A percentile compares a stretch with the other conserved stretches of the same genome.
Evolutionary conservation across 257 asterid genomes (phyloP).

Genomic region (Capsicum rhomboideum): DNA sequence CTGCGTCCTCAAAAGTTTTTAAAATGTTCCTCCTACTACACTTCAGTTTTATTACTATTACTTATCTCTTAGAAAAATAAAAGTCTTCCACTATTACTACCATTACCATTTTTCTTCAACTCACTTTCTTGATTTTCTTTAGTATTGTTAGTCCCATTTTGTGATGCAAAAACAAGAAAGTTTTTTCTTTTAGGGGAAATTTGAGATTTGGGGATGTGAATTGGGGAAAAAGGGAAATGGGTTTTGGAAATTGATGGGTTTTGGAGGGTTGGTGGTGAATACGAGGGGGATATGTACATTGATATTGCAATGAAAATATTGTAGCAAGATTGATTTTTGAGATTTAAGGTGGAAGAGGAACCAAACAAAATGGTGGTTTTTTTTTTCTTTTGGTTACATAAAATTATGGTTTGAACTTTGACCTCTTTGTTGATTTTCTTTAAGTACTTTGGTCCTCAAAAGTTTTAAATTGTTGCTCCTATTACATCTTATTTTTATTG

Average conservation of each 20-base stretch:
- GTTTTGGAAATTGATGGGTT: not conserved
- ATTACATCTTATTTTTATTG: too few species aligned
- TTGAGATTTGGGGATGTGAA: not conserved
- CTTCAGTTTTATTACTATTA: too few species aligned
- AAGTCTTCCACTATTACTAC: conserved; percentile 21
- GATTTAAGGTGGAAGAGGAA: not conserved
- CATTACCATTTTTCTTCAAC: not conserved
- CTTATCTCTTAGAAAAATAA: too few species aligned
- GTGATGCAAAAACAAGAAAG: not conserved
- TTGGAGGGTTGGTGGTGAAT: not conserved
- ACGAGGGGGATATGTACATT: not conserved
- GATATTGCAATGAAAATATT: not conserved
- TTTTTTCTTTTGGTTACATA: not conserved
- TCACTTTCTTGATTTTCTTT: not conserved
- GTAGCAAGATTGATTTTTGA: not conserved
- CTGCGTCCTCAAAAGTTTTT: too few species aligned
- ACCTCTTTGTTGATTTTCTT: not conserved
- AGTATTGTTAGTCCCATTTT: not conserved
- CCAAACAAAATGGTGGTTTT: not conserved
- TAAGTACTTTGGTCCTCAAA: not conserved
- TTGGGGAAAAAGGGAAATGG: not conserved
- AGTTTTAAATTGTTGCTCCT: too few species aligned
- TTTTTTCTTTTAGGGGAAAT: not conserved
- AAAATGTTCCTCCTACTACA: too few species aligned
- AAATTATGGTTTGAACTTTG: not conserved